phyloP scores from a whole-genome alignment of 78 protist species.

The Cavenderia fasciculata region DNA sequence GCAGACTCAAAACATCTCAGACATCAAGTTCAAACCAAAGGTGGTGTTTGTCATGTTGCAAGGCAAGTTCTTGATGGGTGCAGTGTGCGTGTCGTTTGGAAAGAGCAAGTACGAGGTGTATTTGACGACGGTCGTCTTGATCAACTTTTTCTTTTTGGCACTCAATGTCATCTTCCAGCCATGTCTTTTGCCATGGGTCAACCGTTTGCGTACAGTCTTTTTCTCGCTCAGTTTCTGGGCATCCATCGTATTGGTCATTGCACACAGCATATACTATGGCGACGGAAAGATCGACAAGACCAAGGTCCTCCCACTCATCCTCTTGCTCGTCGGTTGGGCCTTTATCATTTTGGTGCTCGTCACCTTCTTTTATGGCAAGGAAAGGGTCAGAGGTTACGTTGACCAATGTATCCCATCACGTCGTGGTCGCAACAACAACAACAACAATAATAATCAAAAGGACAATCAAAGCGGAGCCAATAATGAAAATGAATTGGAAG shows the following conservation, averaged over 20 bases:
- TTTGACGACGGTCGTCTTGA: conserved; percentile 6
- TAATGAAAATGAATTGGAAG: no score
- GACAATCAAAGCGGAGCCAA: no score
- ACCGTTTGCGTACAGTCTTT: conserved; percentile 55
- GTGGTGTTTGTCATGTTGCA: conserved; percentile 71
- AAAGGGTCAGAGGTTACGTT: no score
- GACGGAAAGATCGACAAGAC: conserved; percentile 2
- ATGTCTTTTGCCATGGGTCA: conserved; percentile 63
- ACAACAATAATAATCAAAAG: no score
- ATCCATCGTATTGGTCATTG: conserved; percentile 40
- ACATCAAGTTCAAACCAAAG: conserved; percentile 69
- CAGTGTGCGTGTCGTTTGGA: conserved; percentile 59
- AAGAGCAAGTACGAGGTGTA: conserved; percentile 29
- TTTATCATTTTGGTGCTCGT: conserved; percentile 21
- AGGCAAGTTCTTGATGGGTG: conserved; percentile 70
- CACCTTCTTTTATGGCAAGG: neutral
- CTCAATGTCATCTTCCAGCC: conserved; percentile 66
- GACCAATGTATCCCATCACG: no score
- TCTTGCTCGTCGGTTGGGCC: conserved; percentile 66
- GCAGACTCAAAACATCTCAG: conserved; percentile 73
- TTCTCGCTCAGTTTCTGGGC: conserved; percentile 51
- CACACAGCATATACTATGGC: conserved; percentile 22
- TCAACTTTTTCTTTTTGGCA: conserved; percentile 62
- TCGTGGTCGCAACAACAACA: no score
- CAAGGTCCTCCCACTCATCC: conserved; percentile 19